A percentile compares a stretch with the other conserved stretches of the same genome.
Conservation (phyloP, 2,329 filamentous ascomycete genomes). For the Venturia oleaginea region DNA sequence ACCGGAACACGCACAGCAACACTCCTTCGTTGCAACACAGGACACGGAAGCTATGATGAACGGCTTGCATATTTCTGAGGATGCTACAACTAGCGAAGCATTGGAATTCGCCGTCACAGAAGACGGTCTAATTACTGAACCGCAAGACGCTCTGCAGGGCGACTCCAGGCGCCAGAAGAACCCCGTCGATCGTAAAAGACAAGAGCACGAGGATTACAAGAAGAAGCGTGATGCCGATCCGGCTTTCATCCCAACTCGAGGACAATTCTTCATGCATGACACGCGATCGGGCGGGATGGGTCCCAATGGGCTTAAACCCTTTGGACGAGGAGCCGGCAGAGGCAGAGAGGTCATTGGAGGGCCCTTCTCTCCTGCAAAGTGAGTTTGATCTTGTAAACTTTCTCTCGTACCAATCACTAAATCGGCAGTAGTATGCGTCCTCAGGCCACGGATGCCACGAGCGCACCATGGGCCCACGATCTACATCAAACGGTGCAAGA, state of each 20-base stretch:
- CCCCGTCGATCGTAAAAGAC: constrained; percentile 60
- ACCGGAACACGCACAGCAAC: constrained; percentile 22
- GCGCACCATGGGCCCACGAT: constrained; percentile 83
- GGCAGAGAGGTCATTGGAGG: constrained; percentile 43
- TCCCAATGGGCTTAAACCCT: constrained; percentile 68
- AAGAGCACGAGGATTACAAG: constrained; percentile 85
- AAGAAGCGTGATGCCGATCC: constrained; percentile 83
- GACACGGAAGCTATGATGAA: constrained; percentile 56
- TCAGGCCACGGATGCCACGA: constrained; percentile 46
- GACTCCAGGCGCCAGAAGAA: constrained; percentile 37
- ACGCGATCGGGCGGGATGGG: constrained; percentile 70
- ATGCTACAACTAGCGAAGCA: constrained; percentile 29
- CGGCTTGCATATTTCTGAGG: constrained; percentile 42
- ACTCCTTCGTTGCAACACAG: constrained; percentile 34
- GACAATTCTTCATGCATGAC: constrained; percentile 96
- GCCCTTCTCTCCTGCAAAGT: constrained; percentile 51
- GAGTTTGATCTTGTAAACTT: constrained; percentile 29
- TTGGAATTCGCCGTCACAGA: constrained; percentile 41
- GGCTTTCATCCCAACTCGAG: constrained; percentile 86
- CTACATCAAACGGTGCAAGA: constrained; percentile 64
- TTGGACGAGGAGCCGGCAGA: constrained; percentile 55
- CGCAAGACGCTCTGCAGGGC: constrained; percentile 24
- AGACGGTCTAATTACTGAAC: constrained; percentile 18
- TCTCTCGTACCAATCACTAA: constrained; percentile 19
- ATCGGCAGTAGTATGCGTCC: constrained; percentile 29